These are phyloP conservation scores for Umbelopsis sp. DNA, from an alignment of 192 early-diverging fungal genomes.

Conservation along the genomic window DNA sequence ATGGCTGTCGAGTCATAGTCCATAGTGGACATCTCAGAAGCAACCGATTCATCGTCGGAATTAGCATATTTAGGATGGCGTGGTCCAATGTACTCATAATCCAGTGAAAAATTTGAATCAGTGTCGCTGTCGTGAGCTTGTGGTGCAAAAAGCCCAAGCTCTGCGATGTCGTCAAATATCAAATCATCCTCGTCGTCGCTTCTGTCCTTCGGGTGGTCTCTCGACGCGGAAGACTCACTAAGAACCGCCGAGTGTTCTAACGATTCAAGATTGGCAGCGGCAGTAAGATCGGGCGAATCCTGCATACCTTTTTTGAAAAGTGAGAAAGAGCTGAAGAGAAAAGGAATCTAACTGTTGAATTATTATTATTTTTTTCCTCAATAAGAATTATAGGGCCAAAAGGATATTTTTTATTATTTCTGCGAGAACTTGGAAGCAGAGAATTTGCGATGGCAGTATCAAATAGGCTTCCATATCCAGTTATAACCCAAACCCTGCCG, in stretches of 20 bases:
- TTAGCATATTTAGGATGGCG: constrained; percentile 33
- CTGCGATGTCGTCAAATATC: constrained; percentile 15
- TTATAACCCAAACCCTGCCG: neutral
- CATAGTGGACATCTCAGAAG: constrained; percentile 27
- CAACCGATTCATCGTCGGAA: constrained; percentile 29
- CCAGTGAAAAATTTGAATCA: constrained; percentile 34
- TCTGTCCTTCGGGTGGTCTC: neutral
- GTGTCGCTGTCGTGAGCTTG: neutral
- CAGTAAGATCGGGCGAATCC: constrained; percentile 7
- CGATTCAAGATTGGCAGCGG: constrained; percentile 21
- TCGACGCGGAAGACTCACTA: neutral
- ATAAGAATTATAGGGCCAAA: too few species aligned
- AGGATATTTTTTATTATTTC: neutral
- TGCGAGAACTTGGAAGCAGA: constrained; percentile 19
- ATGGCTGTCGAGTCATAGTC: neutral
- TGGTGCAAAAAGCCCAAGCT: constrained; percentile 11
- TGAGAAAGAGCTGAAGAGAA: neutral
- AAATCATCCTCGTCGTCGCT: constrained; percentile 7
- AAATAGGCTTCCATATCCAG: constrained; percentile 4
- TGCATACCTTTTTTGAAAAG: constrained; percentile 22
- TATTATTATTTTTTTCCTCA: too few species aligned
- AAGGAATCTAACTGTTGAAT: too few species aligned
- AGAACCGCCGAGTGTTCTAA: neutral
- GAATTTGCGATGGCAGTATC: constrained; percentile 13
- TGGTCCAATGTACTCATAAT: constrained; percentile 40